Evolutionary conservation across 164 flowering plant genomes (phyloP), one percentile per base, ranked within the genome.

Genomic region (Paratinospora sagittata): DNA sequence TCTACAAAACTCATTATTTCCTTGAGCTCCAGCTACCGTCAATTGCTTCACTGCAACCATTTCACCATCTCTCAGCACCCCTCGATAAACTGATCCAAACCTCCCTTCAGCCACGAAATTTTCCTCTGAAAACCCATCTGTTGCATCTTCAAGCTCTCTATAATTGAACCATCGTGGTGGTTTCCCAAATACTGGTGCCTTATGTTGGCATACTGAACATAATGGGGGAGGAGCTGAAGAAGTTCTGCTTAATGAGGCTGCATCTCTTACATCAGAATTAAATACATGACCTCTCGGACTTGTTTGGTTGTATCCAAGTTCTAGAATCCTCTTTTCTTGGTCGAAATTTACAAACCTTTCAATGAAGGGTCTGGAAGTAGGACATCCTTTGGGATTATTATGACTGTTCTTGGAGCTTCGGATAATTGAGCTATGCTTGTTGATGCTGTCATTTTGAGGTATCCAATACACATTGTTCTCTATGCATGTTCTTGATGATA

Each of bases 41-140:
- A 88, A 81, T 70, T 86, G 88, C 79, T 92, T 94, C 79, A 94
- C 93, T 27, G 98, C 97, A 57, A 94, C 93, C 43, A 84, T 81
- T 79, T 82, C 91, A 10, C 96, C 97, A 78, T 89, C 89, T 72
- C 77, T 77, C 34, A 94, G 72, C 8, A 87, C 79, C 14, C 98
- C 98, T 74, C 85, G 84, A 68, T 94, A 88, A 69, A 94, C 97
- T 45, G 82, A 68, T 6, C 97, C 91, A 72, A 87, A 89, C 71
- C 87, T 90, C 61, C 97, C 91, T 81, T 87, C 90, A 21, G 89
- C 88, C 79, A 94, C 70, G 66, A 90, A 85, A 80, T 87, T 87
- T 12, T 21, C 37, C 26, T 83, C 85, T 7, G 97, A 92, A 75
- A 94, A 94, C 47, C 89, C 77, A 36, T 80, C 80, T n/a, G 98